Conservation (phyloP, 2,329 filamentous ascomycete genomes). For the Trichoderma lentiforme region DNA sequence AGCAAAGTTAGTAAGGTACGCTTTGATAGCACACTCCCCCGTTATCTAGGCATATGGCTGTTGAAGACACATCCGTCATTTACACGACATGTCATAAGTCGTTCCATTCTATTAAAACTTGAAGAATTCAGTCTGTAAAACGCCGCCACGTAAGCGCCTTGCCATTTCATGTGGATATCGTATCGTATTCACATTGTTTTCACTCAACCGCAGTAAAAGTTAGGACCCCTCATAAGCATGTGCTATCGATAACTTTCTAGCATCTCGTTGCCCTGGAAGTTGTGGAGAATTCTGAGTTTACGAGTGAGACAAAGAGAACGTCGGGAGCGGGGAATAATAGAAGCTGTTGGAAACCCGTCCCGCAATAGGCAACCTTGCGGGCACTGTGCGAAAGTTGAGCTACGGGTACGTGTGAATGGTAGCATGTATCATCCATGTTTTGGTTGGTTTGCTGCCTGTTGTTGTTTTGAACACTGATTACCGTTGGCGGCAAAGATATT, state of each 20-base stretch:
- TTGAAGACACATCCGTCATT: neutral
- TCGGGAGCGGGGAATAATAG: constrained; percentile 14
- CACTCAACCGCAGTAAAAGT: neutral
- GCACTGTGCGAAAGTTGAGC: neutral
- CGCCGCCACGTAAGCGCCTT: neutral
- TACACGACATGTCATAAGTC: neutral
- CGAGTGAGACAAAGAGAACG: neutral
- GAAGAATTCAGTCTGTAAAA: neutral
- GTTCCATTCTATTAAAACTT: neutral
- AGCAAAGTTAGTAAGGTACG: too few relatives aligned
- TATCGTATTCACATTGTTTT: neutral
- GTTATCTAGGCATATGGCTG: too few relatives aligned
- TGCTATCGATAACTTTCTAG: neutral
- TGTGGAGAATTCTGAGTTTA: constrained; percentile 19
- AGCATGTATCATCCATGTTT: too few relatives aligned
- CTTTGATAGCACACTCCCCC: neutral
- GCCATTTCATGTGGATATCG: neutral
- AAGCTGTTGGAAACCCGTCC: constrained; percentile 4
- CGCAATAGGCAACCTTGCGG: neutral
- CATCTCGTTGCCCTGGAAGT: constrained; percentile 23
- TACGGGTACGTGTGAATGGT: neutral
- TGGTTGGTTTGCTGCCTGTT: neutral
- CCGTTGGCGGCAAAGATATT: neutral
- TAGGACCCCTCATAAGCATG: neutral
- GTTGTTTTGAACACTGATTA: neutral